A percentile compares a stretch with the other conserved stretches of the same genome.
These are phyloP conservation scores for Mrakia hoshinonis DNA, from an alignment of 768 basidiomycete species.

Conservation along the genomic window DNA sequence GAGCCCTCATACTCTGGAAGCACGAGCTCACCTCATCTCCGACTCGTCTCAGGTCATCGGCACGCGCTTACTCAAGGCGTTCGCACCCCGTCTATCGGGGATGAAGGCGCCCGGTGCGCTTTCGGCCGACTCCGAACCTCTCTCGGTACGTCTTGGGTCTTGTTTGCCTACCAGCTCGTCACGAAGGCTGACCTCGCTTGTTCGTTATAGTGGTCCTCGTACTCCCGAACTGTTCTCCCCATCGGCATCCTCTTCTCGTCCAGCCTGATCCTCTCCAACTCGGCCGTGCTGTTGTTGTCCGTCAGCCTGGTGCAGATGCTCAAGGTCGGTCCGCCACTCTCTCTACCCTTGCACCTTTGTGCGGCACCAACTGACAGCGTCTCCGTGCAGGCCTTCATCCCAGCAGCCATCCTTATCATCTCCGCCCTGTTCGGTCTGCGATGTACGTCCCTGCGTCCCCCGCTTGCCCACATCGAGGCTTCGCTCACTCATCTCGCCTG, in stretches of 20 bases:
- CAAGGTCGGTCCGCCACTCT: constrained; percentile 49
- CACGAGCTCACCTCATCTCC: background rate
- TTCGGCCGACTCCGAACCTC: background rate
- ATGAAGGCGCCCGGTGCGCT: constrained; percentile 31
- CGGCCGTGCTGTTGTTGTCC: constrained; percentile 79
- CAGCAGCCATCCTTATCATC: constrained; percentile 52
- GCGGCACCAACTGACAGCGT: background rate
- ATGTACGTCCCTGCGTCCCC: constrained; percentile 45
- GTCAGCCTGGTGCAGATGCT: constrained; percentile 50
- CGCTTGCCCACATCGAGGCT: background rate
- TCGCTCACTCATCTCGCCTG: background rate
- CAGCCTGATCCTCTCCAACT: constrained; percentile 81
- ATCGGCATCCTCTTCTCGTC: constrained; percentile 88
- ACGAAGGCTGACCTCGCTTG: background rate
- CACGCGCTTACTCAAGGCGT: constrained; percentile 34
- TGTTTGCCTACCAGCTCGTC: background rate
- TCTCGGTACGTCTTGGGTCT: constrained; percentile 4
- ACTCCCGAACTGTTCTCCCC: constrained; percentile 11
- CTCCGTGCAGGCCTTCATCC: constrained; percentile 58
- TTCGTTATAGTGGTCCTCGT: constrained; percentile 12
- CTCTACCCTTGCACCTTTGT: background rate
- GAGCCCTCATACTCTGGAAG: constrained; percentile 49
- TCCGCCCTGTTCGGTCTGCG: constrained; percentile 82
- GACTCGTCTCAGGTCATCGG: constrained; percentile 33
- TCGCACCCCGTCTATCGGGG: constrained; percentile 36